Evolutionary conservation across 805 yeast genomes (phyloP).

Genomic region (Ogataea nonfermentans): DNA sequence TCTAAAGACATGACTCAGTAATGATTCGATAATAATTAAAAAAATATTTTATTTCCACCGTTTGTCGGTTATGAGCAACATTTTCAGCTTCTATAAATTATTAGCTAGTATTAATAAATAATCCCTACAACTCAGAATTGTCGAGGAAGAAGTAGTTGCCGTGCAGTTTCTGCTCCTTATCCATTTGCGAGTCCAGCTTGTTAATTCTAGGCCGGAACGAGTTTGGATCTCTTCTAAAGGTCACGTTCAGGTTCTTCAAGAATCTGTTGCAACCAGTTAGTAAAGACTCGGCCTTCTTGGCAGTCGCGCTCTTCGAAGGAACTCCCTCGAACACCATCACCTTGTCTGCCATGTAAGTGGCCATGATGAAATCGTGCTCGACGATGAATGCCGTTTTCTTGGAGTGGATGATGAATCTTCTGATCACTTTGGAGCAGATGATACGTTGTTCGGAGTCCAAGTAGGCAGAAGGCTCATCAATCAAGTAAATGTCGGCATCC

Average conservation of each 20-base stretch:
- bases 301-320: conserved; percentile 83
- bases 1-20: conserved; percentile 13
- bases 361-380: conserved; percentile 99
- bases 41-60: neutral
- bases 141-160: conserved; percentile 98
- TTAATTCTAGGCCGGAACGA: conserved; percentile 98
- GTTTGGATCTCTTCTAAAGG: conserved; percentile 98
- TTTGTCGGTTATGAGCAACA: no score
- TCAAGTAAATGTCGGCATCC: conserved; percentile 92
- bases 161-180: conserved; percentile 87
- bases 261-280: conserved; percentile 96
- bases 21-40: neutral
- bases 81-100: no score
- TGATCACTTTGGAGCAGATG: conserved; percentile 95
- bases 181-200: conserved; percentile 97
- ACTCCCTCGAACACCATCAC: conserved; percentile 97
- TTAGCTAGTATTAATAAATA: conserved; percentile 6
- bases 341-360: conserved; percentile 97
- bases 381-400: conserved; percentile 99
- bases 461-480: conserved; percentile 99
- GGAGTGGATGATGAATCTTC: conserved; percentile 93
- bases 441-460: conserved; percentile 99
- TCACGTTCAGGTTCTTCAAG: conserved; percentile 94
- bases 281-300: conserved; percentile 87
- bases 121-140: conserved; percentile 40